These are phyloP conservation scores for Dendrothele bispora DNA, from an alignment of 768 basidiomycete species.

Conservation along the genomic window DNA sequence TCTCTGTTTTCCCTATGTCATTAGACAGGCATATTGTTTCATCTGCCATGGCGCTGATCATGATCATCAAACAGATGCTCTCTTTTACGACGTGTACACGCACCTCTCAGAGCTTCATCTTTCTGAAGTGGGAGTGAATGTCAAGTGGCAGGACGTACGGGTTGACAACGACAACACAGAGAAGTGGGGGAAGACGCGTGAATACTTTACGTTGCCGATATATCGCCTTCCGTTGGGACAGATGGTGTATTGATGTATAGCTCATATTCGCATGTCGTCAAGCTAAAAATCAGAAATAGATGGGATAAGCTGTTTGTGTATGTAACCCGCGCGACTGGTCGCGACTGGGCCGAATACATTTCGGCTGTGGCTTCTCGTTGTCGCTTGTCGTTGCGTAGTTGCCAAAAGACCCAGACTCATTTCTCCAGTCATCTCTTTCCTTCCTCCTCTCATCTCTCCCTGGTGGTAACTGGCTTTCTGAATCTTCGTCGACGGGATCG, in stretches of 20 bases:
- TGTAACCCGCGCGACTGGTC: too few relatives aligned
- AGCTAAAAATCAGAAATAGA: too few relatives aligned
- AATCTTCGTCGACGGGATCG: slow-evolving; percentile 23
- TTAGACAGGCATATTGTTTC: too few relatives aligned
- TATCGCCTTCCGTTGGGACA: slow-evolving; percentile 65
- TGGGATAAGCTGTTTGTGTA: too few relatives aligned
- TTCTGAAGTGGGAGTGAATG: slow-evolving; percentile 73
- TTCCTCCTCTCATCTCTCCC: slow-evolving; percentile 4
- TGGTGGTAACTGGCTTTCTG: slow-evolving; percentile 1
- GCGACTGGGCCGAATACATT: too few relatives aligned
- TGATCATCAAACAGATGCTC: slow-evolving; percentile 53
- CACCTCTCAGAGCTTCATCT: slow-evolving; percentile 84
- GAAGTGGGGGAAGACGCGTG: slow-evolving; percentile 74
- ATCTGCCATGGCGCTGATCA: not conserved
- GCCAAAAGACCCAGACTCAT: too few relatives aligned
- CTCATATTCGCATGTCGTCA: too few relatives aligned
- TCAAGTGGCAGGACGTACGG: slow-evolving; percentile 82
- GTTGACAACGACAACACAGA: slow-evolving; percentile 51
- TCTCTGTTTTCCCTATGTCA: slow-evolving; percentile 9
- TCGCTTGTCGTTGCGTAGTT: too few relatives aligned
- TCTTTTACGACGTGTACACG: slow-evolving; percentile 92
- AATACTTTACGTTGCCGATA: slow-evolving; percentile 75
- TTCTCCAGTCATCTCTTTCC: slow-evolving; percentile 10
- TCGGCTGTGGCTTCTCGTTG: too few relatives aligned
- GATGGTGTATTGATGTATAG: slow-evolving; percentile 6